Base-by-base conservation (phyloP, 2,329 filamentous ascomycete genomes). In the Pseudofabraea citricarpa region DNA sequence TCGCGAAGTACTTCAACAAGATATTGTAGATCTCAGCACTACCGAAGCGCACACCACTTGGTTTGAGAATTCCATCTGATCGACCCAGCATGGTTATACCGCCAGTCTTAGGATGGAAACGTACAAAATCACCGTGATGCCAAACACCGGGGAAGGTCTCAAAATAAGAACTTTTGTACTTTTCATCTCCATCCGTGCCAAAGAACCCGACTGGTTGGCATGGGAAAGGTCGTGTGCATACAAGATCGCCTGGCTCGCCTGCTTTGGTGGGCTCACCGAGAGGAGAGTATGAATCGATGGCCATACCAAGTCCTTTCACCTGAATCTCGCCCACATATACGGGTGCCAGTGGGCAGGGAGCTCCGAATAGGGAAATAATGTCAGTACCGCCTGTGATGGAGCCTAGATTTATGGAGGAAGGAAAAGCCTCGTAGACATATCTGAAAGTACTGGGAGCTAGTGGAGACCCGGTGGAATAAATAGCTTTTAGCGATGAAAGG, bases 351-450 rank as follows among this genome's bases (percentile, higher is more conserved):
- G 85, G 85, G 43, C 85, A 91, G 0, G 90, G 87, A 0, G 88
- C 84, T 33, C 90, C 91, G 58, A 97, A 98, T 24, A 97, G 79
- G 1, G 90, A 95, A 52, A 97, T 88, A 56, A 97, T 97, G 62
- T 98, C 93, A 3, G 91, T 97, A 39, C 91, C 93, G 27, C 93
- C 93, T 0, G 91, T 97, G 58, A 98, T 97, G 44, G 87, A 94
- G 38, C 83, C 89, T 6, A 97, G 79, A 64, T 96, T 91, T 52
- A 97, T 73, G n/a, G 77, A 71, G 0, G 76, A 59, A 2, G 90
- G 89, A 59, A 97, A 94, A 1, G 85, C 85, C 20, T 77, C 69
- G 68, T 97, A 96, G 41, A 96, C 82, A 59, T 94, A 97, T 45
- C 79, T 74, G 65, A 96, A 97, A 1, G 93, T 97, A 1, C 89